Evolutionary conservation across 345 rosid species (phyloP), one percentile per base, ranked within the genome.

Genomic region (Boechera stricta): DNA sequence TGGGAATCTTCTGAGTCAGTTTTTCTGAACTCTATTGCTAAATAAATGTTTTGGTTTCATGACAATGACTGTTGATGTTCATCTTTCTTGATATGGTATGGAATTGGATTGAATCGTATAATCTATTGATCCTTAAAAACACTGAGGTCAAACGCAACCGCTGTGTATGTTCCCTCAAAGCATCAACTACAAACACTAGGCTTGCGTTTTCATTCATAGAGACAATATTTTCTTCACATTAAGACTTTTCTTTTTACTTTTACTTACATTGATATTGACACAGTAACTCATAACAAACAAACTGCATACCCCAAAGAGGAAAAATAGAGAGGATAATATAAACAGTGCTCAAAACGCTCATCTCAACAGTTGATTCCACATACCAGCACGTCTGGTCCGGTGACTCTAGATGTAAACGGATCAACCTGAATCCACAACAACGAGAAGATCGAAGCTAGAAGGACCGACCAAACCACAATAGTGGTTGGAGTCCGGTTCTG

Each of bases 401-500:
- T 88, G 7, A 93, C 91, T 74, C 88, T 80, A 3, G 87, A 84
- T 5, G 87, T 88, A 75, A 93, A 93, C 1, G 97, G 98, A 79
- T 89, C 95, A 10, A 91, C n/a, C 64, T 91, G 80, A 41, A 91
- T 90, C 98, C 98, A 93, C 51, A 93, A 68, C 78, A 91, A 74
- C 1, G 98, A 91, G 86, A 93, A 91, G 42, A 92, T 90, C 18
- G 96, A 90, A 28, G 96, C 96, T 7, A 92, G 89, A 9, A 92
- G 92, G 54, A 92, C 78, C 0, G 94, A 88, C 96, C 97, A 92
- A 18, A 90, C 96, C 0, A 92, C 90, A 2, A 90, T 89, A 10
- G 88, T 92, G 77, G 97, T 92, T 2, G 97, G 96, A 18, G 90
- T 92, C 18, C 97, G 89, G 82, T 88, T 92, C 76, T 92, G 97